Evolutionary conservation across 192 early-diverging fungal species (phyloP), one percentile per base, ranked within the genome.

Genomic region (Coemansia sp.): DNA sequence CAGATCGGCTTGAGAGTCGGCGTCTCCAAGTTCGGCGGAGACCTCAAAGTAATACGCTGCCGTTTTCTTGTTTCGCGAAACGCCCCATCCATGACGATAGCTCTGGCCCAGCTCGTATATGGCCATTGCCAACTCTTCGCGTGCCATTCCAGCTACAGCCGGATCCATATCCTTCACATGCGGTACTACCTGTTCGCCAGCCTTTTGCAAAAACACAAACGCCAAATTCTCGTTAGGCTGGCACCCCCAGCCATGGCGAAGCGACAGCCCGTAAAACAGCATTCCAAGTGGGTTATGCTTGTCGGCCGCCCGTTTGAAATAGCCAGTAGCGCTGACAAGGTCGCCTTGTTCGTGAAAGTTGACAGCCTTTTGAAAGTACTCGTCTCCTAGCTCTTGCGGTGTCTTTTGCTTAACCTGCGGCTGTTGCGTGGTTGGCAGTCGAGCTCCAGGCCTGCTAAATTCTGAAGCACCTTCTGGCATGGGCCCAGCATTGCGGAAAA

Each of bases 41-140:
- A 93, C 89, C 71, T 91, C 89, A 87, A 92, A 93, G 67, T 92
- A 92, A 64, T 91, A 89, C 0, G 88, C 88, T 0, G 92, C 92
- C 3, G 86, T 91, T 59, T 86, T 82, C 46, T 88, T 88, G 70
- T 88, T 87, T 50, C 88, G 90, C 41, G 87, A 84, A 24, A 89
- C 90, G 41, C 92, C 92, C 91, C 91, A 91, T 20, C 91, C 92
- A 76, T 93, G 91, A 55, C 88, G 85, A 70, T 90, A 93, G 74
- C 89, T 90, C 64, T 90, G 84, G 1, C 91, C 92, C 1, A 93
- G 81, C 69, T 93, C 92, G 69, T 91, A 91, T 39, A 93, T 91
- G 1, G 92, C 90, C 72, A 93, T 81, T 1, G 88, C 86, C 63
- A 93, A 64, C 66, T 91, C 91, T 20, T 88, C 85, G 58, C 85